A percentile compares a stretch with the other conserved stretches of the same genome.
phyloP scores from a whole-genome alignment of 768 basidiomycete species.

The Cyclocybe aegerita region DNA sequence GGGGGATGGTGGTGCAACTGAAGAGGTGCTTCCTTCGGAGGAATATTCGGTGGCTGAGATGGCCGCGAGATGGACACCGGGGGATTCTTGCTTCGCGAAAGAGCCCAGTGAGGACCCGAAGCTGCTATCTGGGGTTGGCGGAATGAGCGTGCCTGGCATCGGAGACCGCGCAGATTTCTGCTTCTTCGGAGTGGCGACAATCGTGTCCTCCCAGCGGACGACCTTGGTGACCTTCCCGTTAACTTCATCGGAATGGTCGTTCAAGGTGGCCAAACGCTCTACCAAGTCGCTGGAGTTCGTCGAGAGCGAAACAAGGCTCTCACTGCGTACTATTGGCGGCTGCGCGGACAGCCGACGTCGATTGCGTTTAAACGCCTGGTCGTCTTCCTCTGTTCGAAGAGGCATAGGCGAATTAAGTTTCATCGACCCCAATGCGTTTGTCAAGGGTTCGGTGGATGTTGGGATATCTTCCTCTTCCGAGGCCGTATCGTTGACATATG shows the following conservation, averaged over 20 bases:
- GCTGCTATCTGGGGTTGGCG: slow-evolving; percentile 47
- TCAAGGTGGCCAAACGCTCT: slow-evolving; percentile 43
- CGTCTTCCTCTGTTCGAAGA: slow-evolving; percentile 29
- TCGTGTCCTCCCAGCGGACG: slow-evolving; percentile 33
- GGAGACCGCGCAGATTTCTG: slow-evolving; percentile 29
- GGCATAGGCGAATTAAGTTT: slow-evolving; percentile 29
- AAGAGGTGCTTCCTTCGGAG: slow-evolving; percentile 14
- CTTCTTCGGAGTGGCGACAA: slow-evolving; percentile 22
- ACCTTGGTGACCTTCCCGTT: slow-evolving; percentile 30
- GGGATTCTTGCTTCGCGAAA: slow-evolving; percentile 10
- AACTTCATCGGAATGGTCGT: slow-evolving; percentile 28
- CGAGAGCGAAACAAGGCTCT: slow-evolving; percentile 52
- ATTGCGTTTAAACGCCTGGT: slow-evolving; percentile 28
- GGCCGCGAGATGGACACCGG: slow-evolving; percentile 2
- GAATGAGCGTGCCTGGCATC: slow-evolving; percentile 59
- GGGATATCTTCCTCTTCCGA: slow-evolving; percentile 9
- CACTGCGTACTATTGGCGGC: slow-evolving; percentile 27
- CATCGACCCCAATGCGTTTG: slow-evolving; percentile 47
- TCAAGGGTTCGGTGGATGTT: slow-evolving; percentile 24
- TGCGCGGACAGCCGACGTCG: slow-evolving; percentile 30
- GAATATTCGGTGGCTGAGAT: slow-evolving; percentile 16
- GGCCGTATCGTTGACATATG: slow-evolving; percentile 34
- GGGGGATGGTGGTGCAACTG: slow-evolving; percentile 15
- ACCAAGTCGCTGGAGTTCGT: slow-evolving; percentile 46
- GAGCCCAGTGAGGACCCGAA: slow-evolving; percentile 23